Base-by-base conservation (phyloP, 2,329 filamentous ascomycete species). In the Golovinomyces cichoracearum region DNA sequence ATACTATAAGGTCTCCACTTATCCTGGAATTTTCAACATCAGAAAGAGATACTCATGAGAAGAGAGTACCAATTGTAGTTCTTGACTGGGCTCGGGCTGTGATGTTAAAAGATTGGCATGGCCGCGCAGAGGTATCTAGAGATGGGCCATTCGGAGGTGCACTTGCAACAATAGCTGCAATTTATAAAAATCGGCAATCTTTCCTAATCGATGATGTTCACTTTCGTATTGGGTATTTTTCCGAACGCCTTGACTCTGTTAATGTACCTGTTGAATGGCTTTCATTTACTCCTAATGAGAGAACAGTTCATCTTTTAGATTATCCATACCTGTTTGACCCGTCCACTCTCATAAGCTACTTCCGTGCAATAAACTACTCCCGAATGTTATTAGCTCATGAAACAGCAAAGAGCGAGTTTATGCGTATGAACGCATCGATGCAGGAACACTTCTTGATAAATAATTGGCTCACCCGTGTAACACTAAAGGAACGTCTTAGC, bases 351-450 rank as follows among this genome's bases (percentile, higher is more conserved):
- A 78, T 93, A 2, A 76, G 76, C 0, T 93, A 85, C 60, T 94
- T 95, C 61, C 78, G 88, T 17, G 75, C 83, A 3, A 78, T 93
- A 57, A 94, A 93, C 59, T 84, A 90, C 57, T 75, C 82, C 0
- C 72, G 73, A 15, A 95, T 95, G 88, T 83, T 78, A 54, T 74
- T 77, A 50, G 73, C 79, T 15, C 85, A 78, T 56, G 81, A 90
- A 57, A 72, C 76, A 53, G 76, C 81, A 0, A 72, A 66, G 51
- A 74, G 72, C 0, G 62, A 74, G 0, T 68, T 69, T 53, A 69
- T 66, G 29, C 66, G 72, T 15, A 73, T 78, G 56, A 66, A 67
- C n/a, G 67, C 55, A 40, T 55, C 74, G 7, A 66, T 74, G 12
- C 65, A 68, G 15, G 67, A 68, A 2, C 68, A 68, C 21, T 73